phyloP scores from a whole-genome alignment of 768 basidiomycete genomes.

The Lactarius hatsudake region DNA sequence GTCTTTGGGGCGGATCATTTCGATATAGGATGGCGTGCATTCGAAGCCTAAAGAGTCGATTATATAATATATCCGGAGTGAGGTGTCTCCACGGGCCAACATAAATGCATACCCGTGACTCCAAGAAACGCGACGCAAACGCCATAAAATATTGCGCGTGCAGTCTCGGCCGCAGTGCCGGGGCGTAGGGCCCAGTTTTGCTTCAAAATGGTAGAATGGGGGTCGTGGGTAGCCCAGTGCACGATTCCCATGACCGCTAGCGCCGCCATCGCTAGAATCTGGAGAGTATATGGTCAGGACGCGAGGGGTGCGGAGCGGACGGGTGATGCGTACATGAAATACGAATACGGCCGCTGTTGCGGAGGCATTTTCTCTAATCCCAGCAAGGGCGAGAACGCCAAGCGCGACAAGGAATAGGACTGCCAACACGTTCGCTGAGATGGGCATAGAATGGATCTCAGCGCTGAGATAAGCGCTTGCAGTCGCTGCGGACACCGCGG shows the following conservation, averaged over 20 bases:
- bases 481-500: slow-evolving; percentile 26
- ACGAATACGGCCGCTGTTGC: slow-evolving; percentile 23
- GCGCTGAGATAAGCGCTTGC: slow-evolving; percentile 26
- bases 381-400: slow-evolving; percentile 24
- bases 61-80: background rate
- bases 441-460: slow-evolving; percentile 21
- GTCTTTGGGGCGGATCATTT: slow-evolving; percentile 21
- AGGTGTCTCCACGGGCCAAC: background rate
- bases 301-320: background rate
- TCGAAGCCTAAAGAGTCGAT: slow-evolving; percentile 22
- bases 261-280: slow-evolving; percentile 23
- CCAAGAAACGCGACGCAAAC: slow-evolving; percentile 27
- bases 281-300: background rate
- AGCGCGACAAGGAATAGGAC: slow-evolving; percentile 23
- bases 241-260: slow-evolving; percentile 18
- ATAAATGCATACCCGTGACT: slow-evolving; percentile 22
- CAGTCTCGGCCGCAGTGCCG: slow-evolving; percentile 15
- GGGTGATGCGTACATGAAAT: slow-evolving; percentile 20
- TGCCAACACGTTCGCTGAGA: slow-evolving; percentile 18
- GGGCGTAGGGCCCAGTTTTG: slow-evolving; percentile 26
- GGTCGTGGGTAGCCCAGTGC: slow-evolving; percentile 24
- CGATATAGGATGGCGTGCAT: slow-evolving; percentile 28
- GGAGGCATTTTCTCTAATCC: slow-evolving; percentile 25
- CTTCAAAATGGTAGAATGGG: slow-evolving; percentile 21
- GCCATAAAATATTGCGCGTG: slow-evolving; percentile 23